These are phyloP conservation scores for Arachnopeziza araneosa DNA, from an alignment of 2,329 filamentous ascomycete species.

Conservation along the genomic window DNA sequence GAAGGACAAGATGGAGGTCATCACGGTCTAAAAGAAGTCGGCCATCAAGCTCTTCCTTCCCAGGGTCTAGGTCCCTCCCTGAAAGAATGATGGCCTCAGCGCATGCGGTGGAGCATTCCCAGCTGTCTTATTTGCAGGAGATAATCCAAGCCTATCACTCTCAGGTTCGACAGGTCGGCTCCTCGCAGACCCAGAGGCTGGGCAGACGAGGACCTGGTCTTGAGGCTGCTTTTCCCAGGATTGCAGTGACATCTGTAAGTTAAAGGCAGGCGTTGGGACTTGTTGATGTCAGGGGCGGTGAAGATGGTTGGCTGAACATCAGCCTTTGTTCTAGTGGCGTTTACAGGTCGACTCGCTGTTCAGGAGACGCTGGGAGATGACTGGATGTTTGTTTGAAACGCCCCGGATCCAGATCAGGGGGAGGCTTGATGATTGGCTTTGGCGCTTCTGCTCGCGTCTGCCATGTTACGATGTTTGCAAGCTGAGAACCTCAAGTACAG, in stretches of 20 bases:
- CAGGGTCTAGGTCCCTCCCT: neutral
- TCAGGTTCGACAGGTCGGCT: neutral
- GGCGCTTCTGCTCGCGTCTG: neutral
- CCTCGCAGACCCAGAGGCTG: neutral
- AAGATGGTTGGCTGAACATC: slow-evolving; percentile 12
- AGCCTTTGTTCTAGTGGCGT: slow-evolving; percentile 4
- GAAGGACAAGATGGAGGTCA: neutral
- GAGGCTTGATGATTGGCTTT: slow-evolving; percentile 5
- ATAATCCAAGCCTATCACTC: slow-evolving; percentile 3
- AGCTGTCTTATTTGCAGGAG: neutral
- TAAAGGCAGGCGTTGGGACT: neutral
- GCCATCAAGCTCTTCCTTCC: neutral
- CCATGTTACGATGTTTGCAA: slow-evolving; percentile 1
- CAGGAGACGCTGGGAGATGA: slow-evolving; percentile 1
- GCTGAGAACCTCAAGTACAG: neutral
- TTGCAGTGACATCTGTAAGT: neutral
- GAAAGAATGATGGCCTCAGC: neutral
- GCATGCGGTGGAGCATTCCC: neutral
- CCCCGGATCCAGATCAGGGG: neutral
- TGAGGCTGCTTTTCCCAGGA: slow-evolving; percentile 2
- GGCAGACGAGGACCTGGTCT: neutral
- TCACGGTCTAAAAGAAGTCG: neutral
- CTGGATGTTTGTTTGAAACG: slow-evolving; percentile 1
- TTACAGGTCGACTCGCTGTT: neutral
- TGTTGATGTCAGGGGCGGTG: slow-evolving; percentile 3